Evolutionary conservation across 78 protist genomes (phyloP), one percentile per base, ranked within the genome.

Genomic region (Salpingoeca rosetta): DNA sequence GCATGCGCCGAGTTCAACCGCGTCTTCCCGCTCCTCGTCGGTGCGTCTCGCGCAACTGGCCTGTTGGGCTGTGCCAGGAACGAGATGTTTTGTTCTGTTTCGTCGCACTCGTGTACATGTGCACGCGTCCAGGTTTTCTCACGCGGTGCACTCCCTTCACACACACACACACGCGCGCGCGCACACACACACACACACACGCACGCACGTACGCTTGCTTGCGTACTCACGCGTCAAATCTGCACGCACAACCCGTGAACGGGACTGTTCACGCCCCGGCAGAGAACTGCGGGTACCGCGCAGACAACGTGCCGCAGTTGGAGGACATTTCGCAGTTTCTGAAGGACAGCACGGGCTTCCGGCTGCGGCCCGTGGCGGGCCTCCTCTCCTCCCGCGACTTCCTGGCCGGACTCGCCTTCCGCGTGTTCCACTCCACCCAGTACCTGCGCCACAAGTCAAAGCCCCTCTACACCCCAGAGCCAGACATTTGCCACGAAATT

Each of bases 381-480:
- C 92, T 96, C 44, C 91, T 96, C 39, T 91, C 97, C 24, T 80
- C 95, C 12, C 85, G 98, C 26, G 94, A 94, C 84, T 96, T 96
- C 84, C 89, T 96, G 45, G 92, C 94, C 88, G 96, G 94, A 36
- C 88, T 96, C 44, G 98, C 98, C 38, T 95, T 95, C 92, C 88
- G 97, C 76, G 93, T 88, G 35, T 96, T 96, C 91, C 96, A 94
- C 85, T 89, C 94, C 41, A 96, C 98, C 2, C 98, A 95, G 90
- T 95, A 95, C 79, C 87, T 96, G 76, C 95, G 98, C 84, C 98
- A 96, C 83, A 88, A 57, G 45, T 87, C 95, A 3, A 86, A 82
- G 79, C 98, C 98, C 24, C 86, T 95, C 45, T 96, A 96, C 96
- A 96, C 98, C 0, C 98, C 98, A 39, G 98, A 96, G 84, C 98